phyloP scores from a whole-genome alignment of 345 rosid species.

The Carallia pectinifolia region DNA sequence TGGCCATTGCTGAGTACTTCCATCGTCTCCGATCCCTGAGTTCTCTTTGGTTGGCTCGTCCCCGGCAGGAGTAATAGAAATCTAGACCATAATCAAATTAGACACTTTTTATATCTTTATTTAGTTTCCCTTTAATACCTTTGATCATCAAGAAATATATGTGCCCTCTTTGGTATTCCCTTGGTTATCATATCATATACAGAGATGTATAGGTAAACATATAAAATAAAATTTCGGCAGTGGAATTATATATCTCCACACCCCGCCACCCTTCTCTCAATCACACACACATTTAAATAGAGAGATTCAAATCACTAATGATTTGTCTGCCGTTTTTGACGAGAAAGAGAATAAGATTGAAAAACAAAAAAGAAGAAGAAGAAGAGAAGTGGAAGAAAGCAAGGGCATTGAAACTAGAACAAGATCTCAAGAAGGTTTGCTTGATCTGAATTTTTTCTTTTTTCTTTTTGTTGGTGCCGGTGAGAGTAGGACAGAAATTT shows the following conservation, averaged over 20 bases:
- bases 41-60: slow-evolving; percentile 91
- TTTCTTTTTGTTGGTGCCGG: background rate
- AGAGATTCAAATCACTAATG: slow-evolving; percentile 10
- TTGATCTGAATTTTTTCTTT: background rate
- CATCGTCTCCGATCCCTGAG: slow-evolving; percentile 95
- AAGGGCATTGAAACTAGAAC: background rate
- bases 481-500: slow-evolving; percentile 6
- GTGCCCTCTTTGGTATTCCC: slow-evolving; percentile 12
- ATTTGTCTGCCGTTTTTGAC: slow-evolving; percentile 29
- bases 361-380: background rate
- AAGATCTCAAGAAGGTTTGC: background rate
- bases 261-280: background rate
- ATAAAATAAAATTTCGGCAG: slow-evolving; percentile 17
- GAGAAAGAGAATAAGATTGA: background rate
- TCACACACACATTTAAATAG: background rate
- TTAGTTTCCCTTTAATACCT: background rate
- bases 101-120: slow-evolving; percentile 12
- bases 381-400: background rate
- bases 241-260: slow-evolving; percentile 10
- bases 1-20: slow-evolving; percentile 82
- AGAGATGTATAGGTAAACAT: slow-evolving; percentile 35
- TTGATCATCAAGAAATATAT: background rate
- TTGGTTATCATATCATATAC: slow-evolving; percentile 11
- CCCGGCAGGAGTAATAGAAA: slow-evolving; percentile 58
- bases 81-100: slow-evolving; percentile 11